These are phyloP conservation scores for Alternaria infectoria DNA, from an alignment of 2,329 filamentous ascomycete genomes.

Conservation along the genomic window DNA sequence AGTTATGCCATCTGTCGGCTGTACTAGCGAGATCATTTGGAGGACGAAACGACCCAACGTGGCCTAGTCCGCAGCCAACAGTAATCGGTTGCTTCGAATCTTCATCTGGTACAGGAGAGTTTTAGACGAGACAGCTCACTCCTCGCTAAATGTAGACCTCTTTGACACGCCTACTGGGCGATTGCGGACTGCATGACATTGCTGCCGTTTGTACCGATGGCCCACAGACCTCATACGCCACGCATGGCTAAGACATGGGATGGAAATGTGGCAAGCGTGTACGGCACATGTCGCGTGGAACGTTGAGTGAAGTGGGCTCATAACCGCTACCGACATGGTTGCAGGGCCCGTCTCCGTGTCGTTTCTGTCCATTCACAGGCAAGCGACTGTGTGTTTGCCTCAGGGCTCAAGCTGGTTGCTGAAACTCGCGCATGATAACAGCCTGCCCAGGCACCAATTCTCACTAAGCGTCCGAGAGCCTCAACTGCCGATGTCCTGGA, in stretches of 20 bases:
- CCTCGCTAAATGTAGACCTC: conserved; percentile 23
- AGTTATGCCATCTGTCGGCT: conserved; percentile 30
- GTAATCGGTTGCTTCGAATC: conserved; percentile 21
- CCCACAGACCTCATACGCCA: conserved; percentile 40
- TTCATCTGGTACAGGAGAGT: conserved; percentile 29
- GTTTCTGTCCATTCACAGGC: conserved; percentile 10
- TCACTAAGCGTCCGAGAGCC: conserved; percentile 2
- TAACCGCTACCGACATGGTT: conserved; percentile 6
- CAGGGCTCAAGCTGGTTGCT: conserved; percentile 63
- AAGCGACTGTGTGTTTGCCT: conserved; percentile 13
- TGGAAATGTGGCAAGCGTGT: conserved; percentile 21
- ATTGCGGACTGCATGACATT: conserved; percentile 23
- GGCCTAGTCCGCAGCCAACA: conserved; percentile 25
- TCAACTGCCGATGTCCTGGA: conserved; percentile 5
- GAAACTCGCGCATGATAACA: conserved; percentile 68
- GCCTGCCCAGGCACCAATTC: conserved; percentile 6
- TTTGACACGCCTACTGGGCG: conserved; percentile 25
- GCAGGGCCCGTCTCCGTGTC: conserved; percentile 8
- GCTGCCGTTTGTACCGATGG: conserved; percentile 33
- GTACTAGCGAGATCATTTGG: conserved; percentile 28
- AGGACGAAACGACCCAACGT: conserved; percentile 33
- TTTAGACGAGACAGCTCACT: conserved; percentile 22
- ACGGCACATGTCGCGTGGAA: conserved; percentile 34
- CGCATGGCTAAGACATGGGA: conserved; percentile 32
- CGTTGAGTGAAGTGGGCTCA: conserved; percentile 17